These are phyloP conservation scores for Mucor mucedo DNA, from an alignment of 371 early-diverging fungal species.

Conservation along the genomic window DNA sequence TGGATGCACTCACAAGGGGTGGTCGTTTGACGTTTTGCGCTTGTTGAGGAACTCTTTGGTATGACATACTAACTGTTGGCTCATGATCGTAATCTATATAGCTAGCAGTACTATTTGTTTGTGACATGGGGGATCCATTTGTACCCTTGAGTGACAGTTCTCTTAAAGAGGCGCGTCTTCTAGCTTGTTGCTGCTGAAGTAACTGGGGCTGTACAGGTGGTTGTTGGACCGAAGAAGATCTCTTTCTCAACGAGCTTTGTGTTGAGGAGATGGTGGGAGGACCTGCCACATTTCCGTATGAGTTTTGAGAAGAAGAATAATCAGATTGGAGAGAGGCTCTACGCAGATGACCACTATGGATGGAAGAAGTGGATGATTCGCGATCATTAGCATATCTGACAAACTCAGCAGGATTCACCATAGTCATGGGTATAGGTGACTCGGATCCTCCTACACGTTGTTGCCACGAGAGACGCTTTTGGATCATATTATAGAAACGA, in stretches of 20 bases:
- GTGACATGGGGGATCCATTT: conserved; percentile 18
- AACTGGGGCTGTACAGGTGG: conserved; percentile 25
- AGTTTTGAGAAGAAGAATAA: conserved; percentile 45
- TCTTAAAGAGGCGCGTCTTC: conserved; percentile 44
- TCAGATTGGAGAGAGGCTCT: conserved; percentile 54
- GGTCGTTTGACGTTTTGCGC: conserved; percentile 14
- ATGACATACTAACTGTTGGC: conserved; percentile 22
- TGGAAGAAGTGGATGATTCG: conserved; percentile 57
- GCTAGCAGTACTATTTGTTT: conserved; percentile 7
- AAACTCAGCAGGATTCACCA: conserved; percentile 52
- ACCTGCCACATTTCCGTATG: conserved; percentile 23
- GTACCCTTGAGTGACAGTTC: conserved; percentile 36
- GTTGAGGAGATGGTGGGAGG: conserved; percentile 27
- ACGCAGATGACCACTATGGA: conserved; percentile 51
- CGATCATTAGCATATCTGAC: conserved; percentile 47
- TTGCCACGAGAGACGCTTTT: conserved; percentile 48
- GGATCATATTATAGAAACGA: conserved; percentile 53
- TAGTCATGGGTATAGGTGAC: conserved; percentile 47
- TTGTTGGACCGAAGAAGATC: conserved; percentile 38
- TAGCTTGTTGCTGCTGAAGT: conserved; percentile 19
- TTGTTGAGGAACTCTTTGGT: conserved; percentile 21
- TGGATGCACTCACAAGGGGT: conserved; percentile 12
- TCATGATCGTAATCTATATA: conserved; percentile 23
- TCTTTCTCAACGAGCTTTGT: conserved; percentile 30
- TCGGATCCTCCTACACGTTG: conserved; percentile 42